phyloP scores from a whole-genome alignment of 2,329 filamentous ascomycete genomes.

The Dothistroma septosporum region DNA sequence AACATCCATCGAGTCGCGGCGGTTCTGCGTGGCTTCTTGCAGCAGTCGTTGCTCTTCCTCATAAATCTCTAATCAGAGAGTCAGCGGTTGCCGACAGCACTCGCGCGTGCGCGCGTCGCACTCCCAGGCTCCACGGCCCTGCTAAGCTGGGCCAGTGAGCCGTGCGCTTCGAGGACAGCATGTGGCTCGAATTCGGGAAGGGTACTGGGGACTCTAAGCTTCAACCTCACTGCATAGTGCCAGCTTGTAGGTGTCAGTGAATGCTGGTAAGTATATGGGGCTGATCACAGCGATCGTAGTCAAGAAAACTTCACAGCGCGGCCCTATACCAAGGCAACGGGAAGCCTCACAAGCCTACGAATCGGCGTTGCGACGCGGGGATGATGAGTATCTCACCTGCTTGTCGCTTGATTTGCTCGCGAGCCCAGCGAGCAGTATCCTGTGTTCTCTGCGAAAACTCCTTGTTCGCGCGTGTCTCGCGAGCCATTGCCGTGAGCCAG shows the following conservation, averaged over 20 bases:
- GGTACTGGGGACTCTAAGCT: not conserved
- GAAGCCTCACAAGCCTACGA: constrained; percentile 6
- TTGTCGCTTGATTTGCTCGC: constrained; percentile 96
- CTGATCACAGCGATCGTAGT: not conserved
- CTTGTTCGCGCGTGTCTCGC: constrained; percentile 84
- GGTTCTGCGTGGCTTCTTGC: not conserved
- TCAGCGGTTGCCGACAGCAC: not conserved
- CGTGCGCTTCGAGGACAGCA: not conserved
- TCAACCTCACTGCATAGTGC: constrained; percentile 5
- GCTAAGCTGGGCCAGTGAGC: not conserved
- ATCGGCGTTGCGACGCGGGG: not conserved
- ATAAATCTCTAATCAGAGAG: not conserved
- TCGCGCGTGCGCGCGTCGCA: not conserved
- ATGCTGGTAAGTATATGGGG: constrained; percentile 7
- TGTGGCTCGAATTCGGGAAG: not conserved
- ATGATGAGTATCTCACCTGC: constrained; percentile 29
- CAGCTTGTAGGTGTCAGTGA: constrained; percentile 8
- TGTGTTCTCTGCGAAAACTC: constrained; percentile 82
- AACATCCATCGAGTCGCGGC: not conserved
- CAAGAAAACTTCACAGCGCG: not conserved
- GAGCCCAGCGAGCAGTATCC: constrained; percentile 93
- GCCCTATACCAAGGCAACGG: not conserved
- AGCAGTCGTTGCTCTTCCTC: not conserved
- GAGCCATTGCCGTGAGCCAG: constrained; percentile 84
- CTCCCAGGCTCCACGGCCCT: not conserved